Evolutionary conservation across 768 basidiomycete species (phyloP), one percentile per base, ranked within the genome.

Genomic region (Hygrocybe coccinea): DNA sequence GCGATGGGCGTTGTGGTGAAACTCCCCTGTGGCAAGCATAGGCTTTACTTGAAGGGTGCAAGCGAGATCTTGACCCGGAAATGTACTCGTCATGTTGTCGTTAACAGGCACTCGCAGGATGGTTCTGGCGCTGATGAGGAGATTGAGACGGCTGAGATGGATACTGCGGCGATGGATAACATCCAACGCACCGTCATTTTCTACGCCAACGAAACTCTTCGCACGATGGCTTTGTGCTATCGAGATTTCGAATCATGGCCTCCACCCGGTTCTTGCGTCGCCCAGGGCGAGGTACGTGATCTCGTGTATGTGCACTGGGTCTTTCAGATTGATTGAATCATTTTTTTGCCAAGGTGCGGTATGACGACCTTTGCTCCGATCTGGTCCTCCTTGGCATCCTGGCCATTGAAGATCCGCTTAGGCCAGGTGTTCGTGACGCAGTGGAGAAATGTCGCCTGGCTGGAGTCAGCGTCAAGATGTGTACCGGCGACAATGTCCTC

Each of bases 391-490:
- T 98, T 58, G 88, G 83, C 44, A 89, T 99, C 60, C 83, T 86
- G 57, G 97, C 94, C 64, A 97, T 99, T 64, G 94, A 99, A 66
- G 95, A 98, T 66, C 97, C 95, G 43, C 79, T 99, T 2, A 88
- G 95, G 25, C 79, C 82, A 0, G 93, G 94, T 66, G 97, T 98
- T 29, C 82, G 83, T 14, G 81, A 93, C 9, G 93, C 95, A 14
- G 95, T 99, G 43, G 76, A 80, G 44, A 85, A 89, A 64, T 97
- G 95, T 66, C 84, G 84, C 63, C 79, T 76, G 50, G 95, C 97
- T 39, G 95, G 95, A 58, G 94, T 99, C 12, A 77, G 80, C 21
- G 86, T 98, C 74, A 97, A 95, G 75, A 98, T 97, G 95, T 95
- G 92, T 68, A 98, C 97, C 0, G 95, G 94, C 60, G 95, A 98